Percentiles rank a stretch among this genome's conserved stretches.
These are phyloP conservation scores for Boletus speciosus DNA, from an alignment of 768 basidiomycete genomes.

Conservation along the genomic window DNA sequence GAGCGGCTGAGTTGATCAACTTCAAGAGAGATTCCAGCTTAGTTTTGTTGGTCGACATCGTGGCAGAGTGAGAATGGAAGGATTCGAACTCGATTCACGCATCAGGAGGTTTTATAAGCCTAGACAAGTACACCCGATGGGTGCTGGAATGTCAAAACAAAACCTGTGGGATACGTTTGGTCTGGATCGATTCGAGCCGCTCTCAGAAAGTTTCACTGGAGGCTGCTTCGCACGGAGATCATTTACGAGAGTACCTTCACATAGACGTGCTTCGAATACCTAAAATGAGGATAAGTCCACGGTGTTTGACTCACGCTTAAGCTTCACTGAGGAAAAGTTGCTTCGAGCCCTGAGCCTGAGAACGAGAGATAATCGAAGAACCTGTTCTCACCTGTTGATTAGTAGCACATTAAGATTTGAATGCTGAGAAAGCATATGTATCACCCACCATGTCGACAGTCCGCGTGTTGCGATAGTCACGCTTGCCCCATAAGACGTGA, in stretches of 20 bases:
- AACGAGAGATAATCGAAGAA: slow-evolving; percentile 4
- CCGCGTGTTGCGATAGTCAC: neutral
- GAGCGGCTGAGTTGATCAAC: slow-evolving; percentile 31
- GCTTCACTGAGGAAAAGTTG: neutral
- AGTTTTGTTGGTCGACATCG: slow-evolving; percentile 21
- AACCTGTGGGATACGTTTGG: neutral
- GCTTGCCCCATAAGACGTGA: neutral
- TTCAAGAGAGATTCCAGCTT: slow-evolving; percentile 28
- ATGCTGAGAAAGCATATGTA: neutral
- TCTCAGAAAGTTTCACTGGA: neutral
- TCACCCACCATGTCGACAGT: neutral
- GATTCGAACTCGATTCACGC: neutral
- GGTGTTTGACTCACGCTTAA: slow-evolving; percentile 7
- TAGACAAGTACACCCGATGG: neutral
- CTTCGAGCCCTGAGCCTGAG: slow-evolving; percentile 10
- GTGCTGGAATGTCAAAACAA: neutral
- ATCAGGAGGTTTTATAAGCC: neutral
- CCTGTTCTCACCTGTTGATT: neutral
- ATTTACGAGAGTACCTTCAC: neutral
- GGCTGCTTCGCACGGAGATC: neutral
- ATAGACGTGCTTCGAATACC: neutral
- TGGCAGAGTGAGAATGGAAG: neutral
- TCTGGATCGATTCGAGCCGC: neutral
- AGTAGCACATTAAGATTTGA: neutral
- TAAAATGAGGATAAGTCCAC: neutral